These are phyloP conservation scores for Pyrenula aspistea DNA, from an alignment of 495 filamentous ascomycete species.

Conservation along the genomic window DNA sequence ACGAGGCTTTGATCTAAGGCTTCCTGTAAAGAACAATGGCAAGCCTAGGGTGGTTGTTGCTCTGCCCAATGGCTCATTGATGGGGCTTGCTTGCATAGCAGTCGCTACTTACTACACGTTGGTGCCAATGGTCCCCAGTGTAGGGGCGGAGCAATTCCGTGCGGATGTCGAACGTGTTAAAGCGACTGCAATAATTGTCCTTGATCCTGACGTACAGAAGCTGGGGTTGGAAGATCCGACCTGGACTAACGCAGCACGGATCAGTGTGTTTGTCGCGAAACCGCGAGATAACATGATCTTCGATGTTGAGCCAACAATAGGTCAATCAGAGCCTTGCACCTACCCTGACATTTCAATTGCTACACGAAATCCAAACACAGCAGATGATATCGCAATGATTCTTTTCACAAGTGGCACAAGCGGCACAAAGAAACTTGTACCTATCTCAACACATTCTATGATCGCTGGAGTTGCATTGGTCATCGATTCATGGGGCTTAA, in stretches of 20 bases:
- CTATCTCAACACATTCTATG: slow-evolving; percentile 23
- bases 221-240: slow-evolving; percentile 5
- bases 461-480: slow-evolving; percentile 23
- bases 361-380: slow-evolving; percentile 3
- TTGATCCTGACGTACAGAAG: slow-evolving; percentile 11
- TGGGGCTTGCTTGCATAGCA: slow-evolving; percentile 7
- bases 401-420: slow-evolving; percentile 35
- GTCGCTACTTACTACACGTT: slow-evolving; percentile 11
- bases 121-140: slow-evolving; percentile 11
- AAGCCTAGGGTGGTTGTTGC: slow-evolving; percentile 13
- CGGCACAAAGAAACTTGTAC: slow-evolving; percentile 33
- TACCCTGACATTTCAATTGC: neutral
- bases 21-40: neutral
- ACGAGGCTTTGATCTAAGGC: neutral
- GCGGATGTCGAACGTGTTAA: slow-evolving; percentile 10
- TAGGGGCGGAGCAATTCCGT: slow-evolving; percentile 11
- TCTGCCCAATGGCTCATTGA: slow-evolving; percentile 7
- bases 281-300: slow-evolving; percentile 10
- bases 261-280: slow-evolving; percentile 4
- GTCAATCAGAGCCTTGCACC: neutral
- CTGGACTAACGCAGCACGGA: slow-evolving; percentile 2
- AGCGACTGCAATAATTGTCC: slow-evolving; percentile 12
- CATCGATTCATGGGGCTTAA: slow-evolving; percentile 26
- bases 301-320: slow-evolving; percentile 2
- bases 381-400: slow-evolving; percentile 25